Conservation (phyloP, 768 basidiomycete genomes). For the Russula vinacea region DNA sequence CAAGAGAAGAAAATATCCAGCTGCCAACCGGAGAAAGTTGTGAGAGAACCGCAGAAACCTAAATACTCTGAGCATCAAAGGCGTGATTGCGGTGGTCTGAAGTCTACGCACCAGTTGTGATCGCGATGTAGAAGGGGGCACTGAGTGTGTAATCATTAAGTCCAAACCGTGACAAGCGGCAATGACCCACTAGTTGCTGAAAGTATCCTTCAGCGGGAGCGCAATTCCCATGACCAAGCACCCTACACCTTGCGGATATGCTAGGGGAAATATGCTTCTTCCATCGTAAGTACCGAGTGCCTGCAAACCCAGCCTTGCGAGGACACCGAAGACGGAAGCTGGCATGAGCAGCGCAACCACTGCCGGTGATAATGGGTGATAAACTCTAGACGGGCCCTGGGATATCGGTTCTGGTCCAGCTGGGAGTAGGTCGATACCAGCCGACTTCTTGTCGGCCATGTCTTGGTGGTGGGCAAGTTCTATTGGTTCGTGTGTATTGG, state of each 20-base stretch:
- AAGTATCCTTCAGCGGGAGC: constrained; percentile 63
- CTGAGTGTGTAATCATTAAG: constrained; percentile 41
- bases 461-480: neutral
- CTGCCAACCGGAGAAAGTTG: constrained; percentile 97
- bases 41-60: constrained; percentile 95
- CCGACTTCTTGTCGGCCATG: constrained; percentile 39
- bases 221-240: constrained; percentile 90
- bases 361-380: constrained; percentile 56
- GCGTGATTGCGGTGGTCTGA: neutral
- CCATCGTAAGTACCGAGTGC: constrained; percentile 75
- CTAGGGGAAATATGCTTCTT: constrained; percentile 71
- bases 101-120: constrained; percentile 68
- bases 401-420: constrained; percentile 37
- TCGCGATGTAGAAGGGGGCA: constrained; percentile 80
- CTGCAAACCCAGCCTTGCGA: constrained; percentile 74
- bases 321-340: constrained; percentile 78
- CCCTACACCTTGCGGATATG: constrained; percentile 83
- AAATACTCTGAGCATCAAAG: constrained; percentile 1
- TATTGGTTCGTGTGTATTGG: neutral
- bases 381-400: constrained; percentile 35
- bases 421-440: constrained; percentile 44
- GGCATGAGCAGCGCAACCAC: constrained; percentile 73
- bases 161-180: constrained; percentile 17
- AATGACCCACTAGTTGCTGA: constrained; percentile 69
- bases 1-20: constrained; percentile 83